Percentiles rank a stretch among this genome's conserved stretches.
Conservation (phyloP, 495 filamentous ascomycete genomes). For the Thermothielavioides terrestris region DNA sequence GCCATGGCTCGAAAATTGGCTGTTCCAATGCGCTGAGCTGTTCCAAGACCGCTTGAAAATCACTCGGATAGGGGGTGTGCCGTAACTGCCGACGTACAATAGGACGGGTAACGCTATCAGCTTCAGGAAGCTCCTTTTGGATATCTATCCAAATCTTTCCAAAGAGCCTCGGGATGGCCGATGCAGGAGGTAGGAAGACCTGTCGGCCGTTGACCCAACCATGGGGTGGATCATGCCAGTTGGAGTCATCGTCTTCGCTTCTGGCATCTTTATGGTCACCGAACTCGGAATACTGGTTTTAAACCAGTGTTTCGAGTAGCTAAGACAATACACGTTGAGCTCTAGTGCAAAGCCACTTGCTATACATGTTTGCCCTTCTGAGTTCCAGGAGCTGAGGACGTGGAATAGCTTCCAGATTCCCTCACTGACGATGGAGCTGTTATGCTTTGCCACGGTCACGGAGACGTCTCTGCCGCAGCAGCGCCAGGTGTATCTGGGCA, state of each 20-base stretch:
- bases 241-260: not conserved
- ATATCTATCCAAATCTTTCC: not conserved
- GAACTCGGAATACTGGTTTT: slow-evolving; percentile 14
- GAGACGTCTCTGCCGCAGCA: too few species aligned
- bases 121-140: not conserved
- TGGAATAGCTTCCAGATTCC: slow-evolving; percentile 16
- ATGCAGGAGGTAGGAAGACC: slow-evolving; percentile 4
- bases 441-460: too few species aligned
- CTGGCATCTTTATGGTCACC: slow-evolving; percentile 1
- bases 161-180: slow-evolving; percentile 11
- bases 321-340: slow-evolving; percentile 20
- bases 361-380: not conserved
- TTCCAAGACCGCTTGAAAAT: slow-evolving; percentile 2
- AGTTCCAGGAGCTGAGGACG: slow-evolving; percentile 17
- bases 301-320: slow-evolving; percentile 20
- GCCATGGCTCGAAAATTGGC: slow-evolving; percentile 12
- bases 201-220: slow-evolving; percentile 11
- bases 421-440: too few species aligned
- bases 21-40: slow-evolving; percentile 10
- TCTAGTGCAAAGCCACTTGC: slow-evolving; percentile 13
- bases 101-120: slow-evolving; percentile 4
- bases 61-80: not conserved
- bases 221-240: slow-evolving; percentile 7
- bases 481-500: too few species aligned
- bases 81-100: slow-evolving; percentile 8